phyloP scores from a whole-genome alignment of 441 rosid species.

The Breynia disticha region DNA sequence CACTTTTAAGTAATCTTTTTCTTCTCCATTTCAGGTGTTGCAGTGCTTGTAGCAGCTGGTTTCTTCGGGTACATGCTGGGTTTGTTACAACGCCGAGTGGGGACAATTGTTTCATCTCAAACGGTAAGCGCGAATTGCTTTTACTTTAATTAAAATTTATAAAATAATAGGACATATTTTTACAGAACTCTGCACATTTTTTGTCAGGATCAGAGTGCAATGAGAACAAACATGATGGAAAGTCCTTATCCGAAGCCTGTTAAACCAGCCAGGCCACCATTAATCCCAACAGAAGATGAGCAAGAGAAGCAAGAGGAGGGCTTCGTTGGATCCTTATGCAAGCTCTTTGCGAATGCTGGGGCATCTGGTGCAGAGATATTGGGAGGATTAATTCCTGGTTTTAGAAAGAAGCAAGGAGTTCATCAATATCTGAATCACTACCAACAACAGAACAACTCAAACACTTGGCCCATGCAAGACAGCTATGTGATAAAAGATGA shows the following conservation, averaged over 20 bases:
- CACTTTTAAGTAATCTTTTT: constrained; percentile 1
- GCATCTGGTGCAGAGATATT: constrained; percentile 46
- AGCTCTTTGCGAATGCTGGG: constrained; percentile 45
- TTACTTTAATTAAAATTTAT: neutral
- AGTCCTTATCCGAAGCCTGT: constrained; percentile 45
- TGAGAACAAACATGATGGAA: constrained; percentile 16
- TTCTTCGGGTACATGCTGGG: constrained; percentile 46
- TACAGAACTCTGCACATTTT: neutral
- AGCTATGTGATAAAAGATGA: constrained; percentile 83
- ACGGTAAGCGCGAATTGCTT: constrained; percentile 32
- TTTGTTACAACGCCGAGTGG: constrained; percentile 37
- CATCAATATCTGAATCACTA: constrained; percentile 29
- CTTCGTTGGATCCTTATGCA: constrained; percentile 49
- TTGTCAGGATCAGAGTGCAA: constrained; percentile 38
- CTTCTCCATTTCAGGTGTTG: constrained; percentile 26
- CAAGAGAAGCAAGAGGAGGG: constrained; percentile 73
- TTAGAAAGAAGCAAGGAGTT: constrained; percentile 36
- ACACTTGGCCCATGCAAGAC: constrained; percentile 81
- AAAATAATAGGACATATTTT: neutral
- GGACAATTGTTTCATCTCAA: constrained; percentile 55
- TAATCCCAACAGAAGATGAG: constrained; percentile 58
- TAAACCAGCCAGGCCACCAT: constrained; percentile 59
- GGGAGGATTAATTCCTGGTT: constrained; percentile 56
- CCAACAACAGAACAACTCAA: constrained; percentile 26
- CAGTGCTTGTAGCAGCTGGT: constrained; percentile 63